Evolutionary conservation across 2,329 filamentous ascomycete species (phyloP).

Genomic region (Colletotrichum lupini): DNA sequence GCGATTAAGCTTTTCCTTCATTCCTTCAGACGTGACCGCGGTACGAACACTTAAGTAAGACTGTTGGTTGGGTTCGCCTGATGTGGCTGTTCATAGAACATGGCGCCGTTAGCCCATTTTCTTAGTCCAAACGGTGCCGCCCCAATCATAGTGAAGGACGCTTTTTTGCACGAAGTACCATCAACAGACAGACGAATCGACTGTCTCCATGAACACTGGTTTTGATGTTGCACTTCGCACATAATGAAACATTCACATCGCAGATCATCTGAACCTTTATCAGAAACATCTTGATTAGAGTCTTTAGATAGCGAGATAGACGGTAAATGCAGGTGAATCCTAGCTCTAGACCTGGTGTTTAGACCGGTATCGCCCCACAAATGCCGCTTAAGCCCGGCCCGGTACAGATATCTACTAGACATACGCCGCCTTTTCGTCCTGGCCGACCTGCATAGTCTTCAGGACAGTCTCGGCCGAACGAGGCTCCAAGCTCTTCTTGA

Average conservation of each 20-base stretch:
- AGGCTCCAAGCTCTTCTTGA: conserved; percentile 54
- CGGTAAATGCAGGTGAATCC: neutral
- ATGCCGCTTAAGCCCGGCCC: conserved; percentile 10
- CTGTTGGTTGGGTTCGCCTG: neutral
- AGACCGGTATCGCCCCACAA: conserved; percentile 11
- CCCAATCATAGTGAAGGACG: conserved; percentile 12
- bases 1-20: neutral
- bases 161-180: neutral
- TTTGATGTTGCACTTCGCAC: neutral
- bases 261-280: neutral
- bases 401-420: conserved; percentile 38
- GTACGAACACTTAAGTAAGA: neutral
- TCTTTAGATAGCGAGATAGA: neutral
- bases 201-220: neutral
- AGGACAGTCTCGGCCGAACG: conserved; percentile 55
- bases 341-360: neutral
- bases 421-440: conserved; percentile 41
- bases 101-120: conserved; percentile 5
- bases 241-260: neutral
- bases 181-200: neutral
- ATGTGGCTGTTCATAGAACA: neutral
- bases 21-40: neutral
- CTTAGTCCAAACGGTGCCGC: conserved; percentile 6
- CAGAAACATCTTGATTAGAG: neutral
- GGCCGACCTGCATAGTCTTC: conserved; percentile 40